Conservation (phyloP, 2,329 filamentous ascomycete genomes). For the Diaporthe vexans region DNA sequence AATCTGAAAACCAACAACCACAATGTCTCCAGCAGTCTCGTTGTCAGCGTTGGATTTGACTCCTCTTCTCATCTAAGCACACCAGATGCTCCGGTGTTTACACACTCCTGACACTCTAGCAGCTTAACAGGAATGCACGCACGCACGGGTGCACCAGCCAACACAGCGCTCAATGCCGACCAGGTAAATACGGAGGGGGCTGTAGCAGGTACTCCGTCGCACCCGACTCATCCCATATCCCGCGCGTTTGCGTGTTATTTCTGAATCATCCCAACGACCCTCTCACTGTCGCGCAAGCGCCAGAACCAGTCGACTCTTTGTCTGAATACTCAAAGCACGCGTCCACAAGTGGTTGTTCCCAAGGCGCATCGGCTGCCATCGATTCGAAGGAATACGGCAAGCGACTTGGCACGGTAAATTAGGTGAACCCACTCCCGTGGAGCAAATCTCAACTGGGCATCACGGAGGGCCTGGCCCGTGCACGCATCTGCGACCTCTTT, state of each 20-base stretch:
- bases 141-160: not conserved
- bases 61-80: not conserved
- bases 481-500: constrained; percentile 36
- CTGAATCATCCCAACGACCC: not conserved
- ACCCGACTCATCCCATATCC: constrained; percentile 1
- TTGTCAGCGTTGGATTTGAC: too few species aligned
- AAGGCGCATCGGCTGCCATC: constrained; percentile 7
- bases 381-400: constrained; percentile 12
- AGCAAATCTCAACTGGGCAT: constrained; percentile 38
- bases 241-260: not conserved
- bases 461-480: constrained; percentile 32
- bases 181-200: not conserved
- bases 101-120: not conserved
- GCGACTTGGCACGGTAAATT: constrained; percentile 37
- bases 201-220: not conserved
- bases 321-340: not conserved
- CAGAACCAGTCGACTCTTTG: not conserved
- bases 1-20: not conserved
- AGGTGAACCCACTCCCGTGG: constrained; percentile 36
- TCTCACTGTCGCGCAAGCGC: not conserved
- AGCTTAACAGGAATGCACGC: constrained; percentile 3
- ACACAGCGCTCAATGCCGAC: not conserved
- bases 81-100: not conserved
- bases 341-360: constrained; percentile 18
- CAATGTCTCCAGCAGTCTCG: not conserved